A percentile compares a stretch with the other conserved stretches of the same genome.
phyloP scores from a whole-genome alignment of 768 basidiomycete species.

The Pleurotus pulmonarius region DNA sequence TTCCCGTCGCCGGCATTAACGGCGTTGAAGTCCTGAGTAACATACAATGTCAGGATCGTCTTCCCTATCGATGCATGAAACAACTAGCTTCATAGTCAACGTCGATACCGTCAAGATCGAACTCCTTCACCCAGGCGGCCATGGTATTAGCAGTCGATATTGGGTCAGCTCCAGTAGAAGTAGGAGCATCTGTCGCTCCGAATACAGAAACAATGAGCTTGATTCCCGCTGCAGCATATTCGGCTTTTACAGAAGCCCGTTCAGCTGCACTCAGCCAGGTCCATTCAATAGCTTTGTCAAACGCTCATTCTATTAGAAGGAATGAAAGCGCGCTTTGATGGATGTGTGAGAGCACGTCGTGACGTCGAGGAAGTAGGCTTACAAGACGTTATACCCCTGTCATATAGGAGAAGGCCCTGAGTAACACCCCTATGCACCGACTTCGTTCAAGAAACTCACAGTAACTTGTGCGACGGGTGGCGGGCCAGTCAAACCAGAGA shows the following conservation, averaged over 20 bases:
- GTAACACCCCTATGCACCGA: background rate
- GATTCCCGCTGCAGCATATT: slow-evolving; percentile 56
- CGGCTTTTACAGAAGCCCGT: slow-evolving; percentile 42
- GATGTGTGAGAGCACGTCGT: slow-evolving; percentile 3
- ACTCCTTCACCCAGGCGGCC: slow-evolving; percentile 62
- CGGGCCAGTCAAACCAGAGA: slow-evolving; percentile 42
- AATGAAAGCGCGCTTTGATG: slow-evolving; percentile 42
- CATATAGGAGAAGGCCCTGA: background rate
- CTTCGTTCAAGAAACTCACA: slow-evolving; percentile 22
- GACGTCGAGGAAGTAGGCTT: slow-evolving; percentile 15
- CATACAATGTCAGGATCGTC: no score
- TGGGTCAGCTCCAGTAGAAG: slow-evolving; percentile 56
- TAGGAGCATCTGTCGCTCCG: slow-evolving; percentile 56
- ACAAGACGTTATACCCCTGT: slow-evolving; percentile 62
- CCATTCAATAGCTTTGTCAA: slow-evolving; percentile 61
- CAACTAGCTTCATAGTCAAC: slow-evolving; percentile 61
- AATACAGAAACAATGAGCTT: slow-evolving; percentile 64
- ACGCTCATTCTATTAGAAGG: slow-evolving; percentile 51
- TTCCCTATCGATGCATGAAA: background rate
- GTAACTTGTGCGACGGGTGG: slow-evolving; percentile 41
- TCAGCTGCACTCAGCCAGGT: slow-evolving; percentile 38
- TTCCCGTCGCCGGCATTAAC: slow-evolving; percentile 46
- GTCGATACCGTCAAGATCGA: slow-evolving; percentile 64
- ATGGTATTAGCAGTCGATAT: slow-evolving; percentile 57
- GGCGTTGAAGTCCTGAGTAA: slow-evolving; percentile 43